These are phyloP conservation scores for Malassezia equina DNA, from an alignment of 1,284 basidiomycete species.

Conservation along the genomic window DNA sequence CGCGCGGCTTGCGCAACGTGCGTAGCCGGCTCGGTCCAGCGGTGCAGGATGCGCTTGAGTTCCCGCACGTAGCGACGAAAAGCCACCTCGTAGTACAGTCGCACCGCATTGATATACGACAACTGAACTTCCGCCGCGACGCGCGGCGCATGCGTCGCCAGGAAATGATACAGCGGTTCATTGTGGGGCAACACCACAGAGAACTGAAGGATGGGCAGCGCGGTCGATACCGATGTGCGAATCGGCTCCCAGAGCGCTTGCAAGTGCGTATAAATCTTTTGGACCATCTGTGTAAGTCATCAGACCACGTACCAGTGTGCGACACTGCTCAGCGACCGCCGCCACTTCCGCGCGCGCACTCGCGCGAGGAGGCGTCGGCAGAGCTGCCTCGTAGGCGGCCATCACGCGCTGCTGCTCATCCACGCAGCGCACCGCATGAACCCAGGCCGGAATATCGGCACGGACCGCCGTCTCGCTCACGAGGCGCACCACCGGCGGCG, in stretches of 20 bases:
- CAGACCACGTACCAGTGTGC: too few relatives aligned
- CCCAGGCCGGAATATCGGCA: constrained; percentile 56
- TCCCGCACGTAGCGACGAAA: constrained; percentile 77
- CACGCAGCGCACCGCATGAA: constrained; percentile 65
- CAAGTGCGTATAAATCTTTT: constrained; percentile 79
- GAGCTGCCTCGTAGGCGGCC: constrained; percentile 21
- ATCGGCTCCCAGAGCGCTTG: constrained; percentile 71
- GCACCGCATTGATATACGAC: constrained; percentile 70
- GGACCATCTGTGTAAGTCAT: too few relatives aligned
- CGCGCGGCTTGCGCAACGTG: neutral
- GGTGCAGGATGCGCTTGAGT: constrained; percentile 19
- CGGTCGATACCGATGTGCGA: constrained; percentile 71
- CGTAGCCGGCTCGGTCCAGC: constrained; percentile 24
- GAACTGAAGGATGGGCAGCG: constrained; percentile 84
- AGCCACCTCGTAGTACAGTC: constrained; percentile 90
- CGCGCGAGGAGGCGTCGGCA: neutral
- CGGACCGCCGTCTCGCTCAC: constrained; percentile 69
- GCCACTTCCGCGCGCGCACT: constrained; percentile 60
- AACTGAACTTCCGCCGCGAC: constrained; percentile 82
- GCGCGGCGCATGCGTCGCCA: constrained; percentile 67
- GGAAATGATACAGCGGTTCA: constrained; percentile 66
- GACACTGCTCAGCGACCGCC: constrained; percentile 71
- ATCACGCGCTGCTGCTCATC: constrained; percentile 64
- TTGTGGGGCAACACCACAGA: constrained; percentile 67
- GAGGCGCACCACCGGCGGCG: constrained; percentile 65